Conservation (phyloP, 225 moss, liverwort and hornwort species). For the Antitrichia curtipendula region DNA sequence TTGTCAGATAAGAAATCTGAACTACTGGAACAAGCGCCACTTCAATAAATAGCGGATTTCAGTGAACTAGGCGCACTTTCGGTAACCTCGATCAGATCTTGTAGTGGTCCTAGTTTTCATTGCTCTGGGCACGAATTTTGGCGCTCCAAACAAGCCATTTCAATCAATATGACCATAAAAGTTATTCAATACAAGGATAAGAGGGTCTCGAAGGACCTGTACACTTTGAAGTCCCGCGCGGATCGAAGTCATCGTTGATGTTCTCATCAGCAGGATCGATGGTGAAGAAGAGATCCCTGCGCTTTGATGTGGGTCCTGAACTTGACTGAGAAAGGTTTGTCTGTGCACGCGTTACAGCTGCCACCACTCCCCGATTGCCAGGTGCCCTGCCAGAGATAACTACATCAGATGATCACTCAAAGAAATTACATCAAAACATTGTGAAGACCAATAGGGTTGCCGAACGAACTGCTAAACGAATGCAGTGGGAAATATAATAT, state of each 20-base stretch:
- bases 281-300: slow-evolving; percentile 56
- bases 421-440: not conserved
- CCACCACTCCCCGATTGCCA: slow-evolving; percentile 45
- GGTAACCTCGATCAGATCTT: not conserved
- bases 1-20: not conserved
- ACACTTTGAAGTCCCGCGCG: slow-evolving; percentile 40
- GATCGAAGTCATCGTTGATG: slow-evolving; percentile 69
- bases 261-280: slow-evolving; percentile 33
- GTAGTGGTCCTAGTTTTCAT: not conserved
- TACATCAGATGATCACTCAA: not conserved
- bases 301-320: not conserved
- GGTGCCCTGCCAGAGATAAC: not conserved
- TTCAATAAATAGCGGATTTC: not conserved
- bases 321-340: slow-evolving; percentile 34
- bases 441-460: not conserved
- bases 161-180: not conserved
- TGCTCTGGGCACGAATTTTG: not conserved
- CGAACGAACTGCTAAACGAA: not conserved
- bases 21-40: not conserved
- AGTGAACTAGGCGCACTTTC: not conserved
- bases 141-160: not conserved
- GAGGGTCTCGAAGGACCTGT: slow-evolving; percentile 25
- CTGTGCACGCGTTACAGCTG: slow-evolving; percentile 67
- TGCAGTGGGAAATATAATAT: not conserved
- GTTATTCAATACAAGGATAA: not conserved